Evolutionary conservation across 2,329 filamentous ascomycete species (phyloP), one percentile per base, ranked within the genome.

Genomic region (Paecilomyces niveus): DNA sequence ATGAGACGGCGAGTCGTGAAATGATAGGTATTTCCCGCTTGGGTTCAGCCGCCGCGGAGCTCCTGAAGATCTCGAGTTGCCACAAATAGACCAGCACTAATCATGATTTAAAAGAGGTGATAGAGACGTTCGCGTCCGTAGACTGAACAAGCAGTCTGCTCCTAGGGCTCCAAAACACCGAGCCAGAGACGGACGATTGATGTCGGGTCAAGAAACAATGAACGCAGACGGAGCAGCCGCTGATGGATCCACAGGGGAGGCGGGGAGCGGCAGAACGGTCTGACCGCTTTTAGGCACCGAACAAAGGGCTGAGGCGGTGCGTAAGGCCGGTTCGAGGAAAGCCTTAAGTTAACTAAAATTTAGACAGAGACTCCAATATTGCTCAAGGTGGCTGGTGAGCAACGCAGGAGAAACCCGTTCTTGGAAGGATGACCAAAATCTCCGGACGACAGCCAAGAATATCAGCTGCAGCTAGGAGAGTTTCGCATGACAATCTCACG

Each of bases 21-120:
- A 15, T 45, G 35, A 39, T 39, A 13, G 6, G 15, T 45, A 45
- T 45, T 45, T 45, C 5, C 35, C 35, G 35, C 35, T 45, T 45
- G 8, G n/a, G 39, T 45, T 65, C 64, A 70, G 59, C 64, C 66
- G 65, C 68, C 68, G 61, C 65, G 64, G 60, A 68, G 68, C 64
- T 65, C 64, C 59, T 65, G 65, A 58, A 62, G 61, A 61, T 62
- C 60, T 61, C 64, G 59, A 59, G 64, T 65, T 61, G 59, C 63
- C 59, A 65, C 60, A 61, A 65, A 63, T 53, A 53, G 59, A 59
- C 58, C 62, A 60, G 57, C 58, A 62, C 59, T 61, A 64, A 61
- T 64, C 67, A 67, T 68, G 61, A 58, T 66, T 68, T 57, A 57
- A 13, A 59, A n/a, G 24, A 54, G 32, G 51, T 31, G 56, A 21